Base-by-base conservation (phyloP, 2,329 filamentous ascomycete genomes). In the Hypocrella siamensis region DNA sequence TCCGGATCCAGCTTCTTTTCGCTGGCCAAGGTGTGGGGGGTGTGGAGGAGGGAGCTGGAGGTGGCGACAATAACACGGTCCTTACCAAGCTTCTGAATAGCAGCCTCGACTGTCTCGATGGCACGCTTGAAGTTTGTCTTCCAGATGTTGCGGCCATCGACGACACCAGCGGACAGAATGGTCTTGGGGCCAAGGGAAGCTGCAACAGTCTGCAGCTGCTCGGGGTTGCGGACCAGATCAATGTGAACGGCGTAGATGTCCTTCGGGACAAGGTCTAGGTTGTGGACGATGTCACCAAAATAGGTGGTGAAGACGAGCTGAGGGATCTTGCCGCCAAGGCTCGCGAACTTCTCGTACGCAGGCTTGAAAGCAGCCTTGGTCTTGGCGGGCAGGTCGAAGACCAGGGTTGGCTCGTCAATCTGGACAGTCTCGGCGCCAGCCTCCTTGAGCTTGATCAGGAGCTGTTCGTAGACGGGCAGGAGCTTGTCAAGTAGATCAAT, bases 111-210 rank as follows among this genome's bases (percentile, higher is more conserved):
- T 42, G 67, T 74, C 69, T 90, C 86, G 43, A 98, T 92, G 52
- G 90, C 85, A 50, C 75, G 75, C 75, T 93, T 81, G 67, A 94
- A 80, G 78, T 96, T 93, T 65, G 85, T 94, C 82, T 98, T 98
- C 90, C 90, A 98, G 71, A 98, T 96, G 75, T 98, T 98, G 53
- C 90, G 85, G 51, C 90, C 90, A 51, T 98, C 86, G 45, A 98
- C 90, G 48, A 98, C 81, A 83, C 90, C 90, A 43, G 77, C 80
- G 44, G 90, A 98, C 44, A 98, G 78, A 46, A 85, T 62, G 56
- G 93, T 92, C 58, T 85, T 84, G 56, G 83, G 63, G 57, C 84
- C 85, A 43, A 98, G 75, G 51, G 85, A 78, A 52, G 66, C 69
- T 46, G 84, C 60, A 50, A 98, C 84, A 44, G 79, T 74, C 40